These are phyloP conservation scores for Vitis hybrid DNA, from an alignment of 177 flowering plant genomes.

Conservation along the genomic window DNA sequence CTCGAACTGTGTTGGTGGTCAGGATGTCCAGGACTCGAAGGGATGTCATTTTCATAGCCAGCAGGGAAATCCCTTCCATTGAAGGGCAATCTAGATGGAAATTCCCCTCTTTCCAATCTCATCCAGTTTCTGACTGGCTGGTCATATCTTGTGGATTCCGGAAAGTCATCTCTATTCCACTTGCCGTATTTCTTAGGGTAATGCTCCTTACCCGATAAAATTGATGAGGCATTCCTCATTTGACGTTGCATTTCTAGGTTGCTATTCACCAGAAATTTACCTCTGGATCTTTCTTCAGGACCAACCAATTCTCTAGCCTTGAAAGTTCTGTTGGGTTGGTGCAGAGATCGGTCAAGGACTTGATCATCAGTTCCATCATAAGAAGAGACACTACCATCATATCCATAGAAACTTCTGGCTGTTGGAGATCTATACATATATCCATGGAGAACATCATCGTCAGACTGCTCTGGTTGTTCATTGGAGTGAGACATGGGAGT, in stretches of 20 bases:
- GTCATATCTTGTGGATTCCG: constrained; percentile 14
- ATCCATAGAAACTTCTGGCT: constrained; percentile 35
- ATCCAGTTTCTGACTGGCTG: constrained; percentile 23
- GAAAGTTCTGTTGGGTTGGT: constrained; percentile 15
- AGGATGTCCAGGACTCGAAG: constrained; percentile 32
- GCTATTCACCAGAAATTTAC: constrained; percentile 12
- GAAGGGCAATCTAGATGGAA: constrained; percentile 22
- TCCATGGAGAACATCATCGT: constrained; percentile 11
- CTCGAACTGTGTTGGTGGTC: constrained; percentile 22
- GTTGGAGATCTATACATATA: constrained; percentile 34
- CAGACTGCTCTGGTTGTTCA: constrained; percentile 31
- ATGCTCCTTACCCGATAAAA: constrained; percentile 16
- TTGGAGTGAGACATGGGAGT: constrained; percentile 13
- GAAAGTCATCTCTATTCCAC: constrained; percentile 22
- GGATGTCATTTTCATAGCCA: constrained; percentile 32
- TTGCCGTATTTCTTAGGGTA: constrained; percentile 9
- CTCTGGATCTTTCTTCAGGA: constrained; percentile 21
- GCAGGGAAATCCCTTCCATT: constrained; percentile 16
- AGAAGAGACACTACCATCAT: constrained; percentile 67
- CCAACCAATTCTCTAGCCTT: constrained; percentile 13
- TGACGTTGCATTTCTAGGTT: constrained; percentile 24
- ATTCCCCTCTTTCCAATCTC: constrained; percentile 28
- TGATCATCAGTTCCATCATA: constrained; percentile 51
- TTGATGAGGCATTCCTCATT: constrained; percentile 19
- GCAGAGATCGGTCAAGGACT: constrained; percentile 19